Evolutionary conservation across 371 early-diverging fungal genomes (phyloP).

Genomic region (Mucor circinelloides): DNA sequence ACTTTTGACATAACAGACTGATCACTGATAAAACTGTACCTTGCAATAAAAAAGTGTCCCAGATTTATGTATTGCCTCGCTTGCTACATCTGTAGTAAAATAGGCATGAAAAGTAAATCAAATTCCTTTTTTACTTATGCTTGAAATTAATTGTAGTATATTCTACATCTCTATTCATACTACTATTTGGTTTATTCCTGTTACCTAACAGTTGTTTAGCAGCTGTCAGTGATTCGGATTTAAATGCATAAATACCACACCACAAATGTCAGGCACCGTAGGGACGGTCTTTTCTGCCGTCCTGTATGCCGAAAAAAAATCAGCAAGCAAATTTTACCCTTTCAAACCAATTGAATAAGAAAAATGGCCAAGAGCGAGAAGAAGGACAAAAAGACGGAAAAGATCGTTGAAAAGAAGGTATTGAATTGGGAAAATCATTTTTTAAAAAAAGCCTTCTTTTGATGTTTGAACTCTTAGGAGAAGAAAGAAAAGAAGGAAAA

Average conservation of each 20-base stretch:
- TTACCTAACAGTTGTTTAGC: no score
- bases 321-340: not conserved
- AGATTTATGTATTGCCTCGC: no score
- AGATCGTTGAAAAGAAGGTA: not conserved
- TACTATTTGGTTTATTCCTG: no score
- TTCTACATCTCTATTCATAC: no score
- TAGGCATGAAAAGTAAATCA: no score
- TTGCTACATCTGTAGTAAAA: no score
- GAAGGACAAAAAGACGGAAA: slow-evolving; percentile 12
- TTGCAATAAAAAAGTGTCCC: no score
- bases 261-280: not conserved
- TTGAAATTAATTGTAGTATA: no score
- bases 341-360: not conserved
- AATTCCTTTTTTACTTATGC: no score
- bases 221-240: not conserved
- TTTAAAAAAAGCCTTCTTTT: not conserved
- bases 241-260: not conserved
- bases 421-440: not conserved
- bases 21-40: no score
- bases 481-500: slow-evolving; percentile 16
- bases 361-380: slow-evolving; percentile 12
- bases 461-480: not conserved
- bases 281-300: slow-evolving; percentile 1
- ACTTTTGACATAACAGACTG: no score
- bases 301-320: not conserved